phyloP scores from a whole-genome alignment of 2,329 filamentous ascomycete species.

The Colletotrichum sansevieriae region DNA sequence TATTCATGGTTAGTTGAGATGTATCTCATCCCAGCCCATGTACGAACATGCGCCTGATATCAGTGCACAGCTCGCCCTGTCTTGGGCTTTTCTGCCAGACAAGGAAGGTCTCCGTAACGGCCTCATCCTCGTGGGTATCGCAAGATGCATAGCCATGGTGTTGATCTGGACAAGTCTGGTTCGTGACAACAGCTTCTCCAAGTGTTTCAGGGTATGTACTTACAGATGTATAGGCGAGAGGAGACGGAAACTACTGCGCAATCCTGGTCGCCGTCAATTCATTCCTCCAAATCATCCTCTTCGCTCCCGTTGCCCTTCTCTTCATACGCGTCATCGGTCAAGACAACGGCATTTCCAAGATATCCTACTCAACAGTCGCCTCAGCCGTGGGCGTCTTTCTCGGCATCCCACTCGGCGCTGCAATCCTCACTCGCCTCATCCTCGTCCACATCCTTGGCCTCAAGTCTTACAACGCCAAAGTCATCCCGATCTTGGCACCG shows the following conservation, averaged over 20 bases:
- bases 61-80: slow-evolving; percentile 66
- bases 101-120: slow-evolving; percentile 71
- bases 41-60: background rate
- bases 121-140: slow-evolving; percentile 85
- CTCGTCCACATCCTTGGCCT: slow-evolving; percentile 68
- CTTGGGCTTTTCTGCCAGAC: slow-evolving; percentile 77
- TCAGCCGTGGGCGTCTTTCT: slow-evolving; percentile 87
- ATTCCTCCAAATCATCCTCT: slow-evolving; percentile 79
- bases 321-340: slow-evolving; percentile 78
- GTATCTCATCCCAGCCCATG: background rate
- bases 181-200: background rate
- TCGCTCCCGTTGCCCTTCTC: slow-evolving; percentile 76
- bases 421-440: slow-evolving; percentile 78
- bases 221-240: slow-evolving; percentile 66
- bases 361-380: slow-evolving; percentile 77
- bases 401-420: slow-evolving; percentile 84
- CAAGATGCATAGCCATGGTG: slow-evolving; percentile 89
- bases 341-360: slow-evolving; percentile 51
- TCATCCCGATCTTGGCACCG: slow-evolving; percentile 78
- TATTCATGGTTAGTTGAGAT: slow-evolving; percentile 76
- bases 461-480: slow-evolving; percentile 75
- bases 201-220: background rate
- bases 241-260: slow-evolving; percentile 86
- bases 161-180: slow-evolving; percentile 78
- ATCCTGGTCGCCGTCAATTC: slow-evolving; percentile 83